Evolutionary conservation across 371 early-diverging fungal species (phyloP).

Genomic region (Dentiscutata heterogama): DNA sequence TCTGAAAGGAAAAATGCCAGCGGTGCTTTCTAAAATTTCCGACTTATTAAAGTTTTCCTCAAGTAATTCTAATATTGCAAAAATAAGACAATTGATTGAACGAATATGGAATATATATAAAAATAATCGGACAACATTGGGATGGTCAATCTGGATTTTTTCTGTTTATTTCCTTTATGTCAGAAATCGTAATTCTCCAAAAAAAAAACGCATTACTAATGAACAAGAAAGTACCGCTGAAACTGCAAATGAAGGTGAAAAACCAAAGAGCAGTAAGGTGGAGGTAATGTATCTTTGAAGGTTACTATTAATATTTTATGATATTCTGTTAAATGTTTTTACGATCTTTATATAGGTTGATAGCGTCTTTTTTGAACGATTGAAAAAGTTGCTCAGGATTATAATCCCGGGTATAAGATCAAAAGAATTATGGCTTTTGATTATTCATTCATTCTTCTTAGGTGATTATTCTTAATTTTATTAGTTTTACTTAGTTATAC

Average conservation of each 20-base stretch:
- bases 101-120: conserved; percentile 11
- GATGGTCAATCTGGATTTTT: conserved; percentile 33
- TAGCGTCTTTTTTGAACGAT: conserved; percentile 76
- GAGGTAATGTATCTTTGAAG: neutral
- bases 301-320: too few relatives aligned
- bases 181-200: neutral
- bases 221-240: neutral
- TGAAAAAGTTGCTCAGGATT: conserved; percentile 75
- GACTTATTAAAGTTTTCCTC: neutral
- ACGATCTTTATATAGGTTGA: conserved; percentile 65
- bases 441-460: conserved; percentile 84
- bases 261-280: neutral
- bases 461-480: conserved; percentile 55
- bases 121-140: conserved; percentile 35
- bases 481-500: conserved; percentile 40
- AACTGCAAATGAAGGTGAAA: neutral
- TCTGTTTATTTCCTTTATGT: conserved; percentile 21
- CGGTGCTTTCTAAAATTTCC: conserved; percentile 19
- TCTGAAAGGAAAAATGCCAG: conserved; percentile 15
- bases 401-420: conserved; percentile 83
- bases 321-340: neutral
- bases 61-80: neutral
- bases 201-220: neutral
- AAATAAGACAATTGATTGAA: neutral
- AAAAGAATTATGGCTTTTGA: conserved; percentile 83